phyloP scores from a whole-genome alignment of 2,329 filamentous ascomycete species.

The Nigrospora osmanthi region DNA sequence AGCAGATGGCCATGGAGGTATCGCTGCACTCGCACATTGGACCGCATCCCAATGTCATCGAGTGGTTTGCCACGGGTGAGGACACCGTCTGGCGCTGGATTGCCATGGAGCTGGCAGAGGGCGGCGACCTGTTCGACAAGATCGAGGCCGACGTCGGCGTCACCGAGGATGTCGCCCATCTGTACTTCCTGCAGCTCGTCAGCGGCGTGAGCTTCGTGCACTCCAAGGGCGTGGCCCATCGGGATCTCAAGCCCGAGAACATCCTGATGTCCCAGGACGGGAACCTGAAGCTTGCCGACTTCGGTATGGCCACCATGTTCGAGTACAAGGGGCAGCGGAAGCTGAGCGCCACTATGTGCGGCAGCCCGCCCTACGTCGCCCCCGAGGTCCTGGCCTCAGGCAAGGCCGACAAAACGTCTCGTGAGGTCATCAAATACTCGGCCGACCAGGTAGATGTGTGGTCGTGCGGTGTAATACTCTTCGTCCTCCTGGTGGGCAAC shows the following conservation, averaged over 20 bases:
- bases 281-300: conserved; percentile 90
- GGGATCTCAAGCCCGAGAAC: conserved; percentile 91
- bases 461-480: conserved; percentile 97
- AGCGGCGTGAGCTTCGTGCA: conserved; percentile 92
- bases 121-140: conserved; percentile 97
- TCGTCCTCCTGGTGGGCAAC: conserved; percentile 90
- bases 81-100: conserved; percentile 91
- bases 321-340: conserved; percentile 80
- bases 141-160: conserved; percentile 97
- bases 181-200: conserved; percentile 91
- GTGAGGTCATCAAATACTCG: conserved; percentile 53
- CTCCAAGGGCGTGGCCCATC: conserved; percentile 87
- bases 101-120: conserved; percentile 93
- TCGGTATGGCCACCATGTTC: conserved; percentile 91
- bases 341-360: conserved; percentile 81
- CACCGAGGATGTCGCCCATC: conserved; percentile 87
- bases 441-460: conserved; percentile 87
- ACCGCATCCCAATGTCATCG: conserved; percentile 87
- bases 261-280: conserved; percentile 80
- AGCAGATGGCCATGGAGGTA: conserved; percentile 89
- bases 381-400: conserved; percentile 71
- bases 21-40: conserved; percentile 83
- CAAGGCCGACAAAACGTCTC: conserved; percentile 34
- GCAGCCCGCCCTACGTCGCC: conserved; percentile 93
- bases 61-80: conserved; percentile 83